Evolutionary conservation across 495 filamentous ascomycete genomes (phyloP).

Genomic region (Penicillium roqueforti): DNA sequence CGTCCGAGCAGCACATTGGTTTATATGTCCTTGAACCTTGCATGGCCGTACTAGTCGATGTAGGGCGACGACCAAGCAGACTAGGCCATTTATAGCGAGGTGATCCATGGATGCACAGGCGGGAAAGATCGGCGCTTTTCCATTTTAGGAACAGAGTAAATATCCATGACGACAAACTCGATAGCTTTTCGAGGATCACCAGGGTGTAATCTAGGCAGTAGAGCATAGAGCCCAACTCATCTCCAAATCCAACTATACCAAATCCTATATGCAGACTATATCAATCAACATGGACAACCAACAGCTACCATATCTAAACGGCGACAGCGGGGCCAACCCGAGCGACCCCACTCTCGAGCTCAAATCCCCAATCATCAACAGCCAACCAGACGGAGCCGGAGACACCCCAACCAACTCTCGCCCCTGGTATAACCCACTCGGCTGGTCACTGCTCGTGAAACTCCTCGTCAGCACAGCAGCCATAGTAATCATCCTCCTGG

Average conservation of each 20-base stretch:
- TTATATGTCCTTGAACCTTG: not conserved
- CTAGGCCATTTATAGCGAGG: not conserved
- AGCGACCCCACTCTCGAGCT: slow-evolving; percentile 15
- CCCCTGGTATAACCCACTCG: slow-evolving; percentile 46
- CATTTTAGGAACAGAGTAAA: not conserved
- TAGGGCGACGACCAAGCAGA: not conserved
- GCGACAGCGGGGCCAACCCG: slow-evolving; percentile 23
- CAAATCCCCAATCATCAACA: slow-evolving; percentile 13
- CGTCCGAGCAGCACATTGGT: not conserved
- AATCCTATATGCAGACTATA: not conserved
- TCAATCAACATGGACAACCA: slow-evolving; percentile 18
- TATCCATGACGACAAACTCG: slow-evolving; percentile 4
- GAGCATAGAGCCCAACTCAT: not conserved
- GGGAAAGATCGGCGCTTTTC: not conserved
- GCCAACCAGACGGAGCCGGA: not conserved
- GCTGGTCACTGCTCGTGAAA: slow-evolving; percentile 47
- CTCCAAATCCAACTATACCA: not conserved
- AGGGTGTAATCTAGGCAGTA: not conserved
- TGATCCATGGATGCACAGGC: not conserved
- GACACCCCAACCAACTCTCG: not conserved
- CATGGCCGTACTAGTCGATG: not conserved
- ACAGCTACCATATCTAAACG: slow-evolving; percentile 19
- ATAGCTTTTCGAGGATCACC: not conserved
- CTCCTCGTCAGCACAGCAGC: slow-evolving; percentile 29
- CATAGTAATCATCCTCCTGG: slow-evolving; percentile 45